Conservation (phyloP, 2,329 filamentous ascomycete genomes). For the Colletotrichum siamense region DNA sequence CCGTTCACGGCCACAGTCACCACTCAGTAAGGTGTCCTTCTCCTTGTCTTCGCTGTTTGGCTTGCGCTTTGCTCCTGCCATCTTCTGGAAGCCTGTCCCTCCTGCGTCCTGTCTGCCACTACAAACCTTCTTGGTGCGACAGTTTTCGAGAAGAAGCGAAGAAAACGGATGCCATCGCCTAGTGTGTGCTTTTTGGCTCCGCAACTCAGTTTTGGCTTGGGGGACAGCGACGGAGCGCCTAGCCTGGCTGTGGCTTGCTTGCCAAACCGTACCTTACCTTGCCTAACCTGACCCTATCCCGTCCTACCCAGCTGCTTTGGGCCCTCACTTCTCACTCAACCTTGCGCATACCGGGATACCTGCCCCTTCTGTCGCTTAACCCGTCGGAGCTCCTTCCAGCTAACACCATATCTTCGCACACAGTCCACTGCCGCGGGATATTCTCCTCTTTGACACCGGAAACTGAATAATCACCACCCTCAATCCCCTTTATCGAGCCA, state of each 20-base stretch:
- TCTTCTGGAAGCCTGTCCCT: conserved; percentile 8
- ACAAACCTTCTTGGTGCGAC: background rate
- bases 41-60: background rate
- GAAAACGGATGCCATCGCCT: background rate
- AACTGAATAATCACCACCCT: background rate
- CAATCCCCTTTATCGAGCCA: background rate
- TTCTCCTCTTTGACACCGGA: background rate
- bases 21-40: background rate
- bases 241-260: background rate
- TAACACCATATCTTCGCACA: background rate
- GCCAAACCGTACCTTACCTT: background rate
- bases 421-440: background rate
- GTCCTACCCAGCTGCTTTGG: conserved; percentile 1
- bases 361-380: conserved; percentile 18
- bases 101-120: background rate
- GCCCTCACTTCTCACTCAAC: conserved; percentile 12
- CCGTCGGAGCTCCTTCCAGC: conserved; percentile 18
- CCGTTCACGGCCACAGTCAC: background rate
- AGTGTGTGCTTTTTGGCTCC: background rate
- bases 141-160: conserved; percentile 9
- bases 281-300: background rate
- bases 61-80: background rate
- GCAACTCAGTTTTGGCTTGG: background rate
- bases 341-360: conserved; percentile 9
- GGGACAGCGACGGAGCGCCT: background rate